Percentiles rank a stretch among this genome's conserved stretches.
phyloP scores from a whole-genome alignment of 176 grass and related monocot species.

The Hordeum vulgare region DNA sequence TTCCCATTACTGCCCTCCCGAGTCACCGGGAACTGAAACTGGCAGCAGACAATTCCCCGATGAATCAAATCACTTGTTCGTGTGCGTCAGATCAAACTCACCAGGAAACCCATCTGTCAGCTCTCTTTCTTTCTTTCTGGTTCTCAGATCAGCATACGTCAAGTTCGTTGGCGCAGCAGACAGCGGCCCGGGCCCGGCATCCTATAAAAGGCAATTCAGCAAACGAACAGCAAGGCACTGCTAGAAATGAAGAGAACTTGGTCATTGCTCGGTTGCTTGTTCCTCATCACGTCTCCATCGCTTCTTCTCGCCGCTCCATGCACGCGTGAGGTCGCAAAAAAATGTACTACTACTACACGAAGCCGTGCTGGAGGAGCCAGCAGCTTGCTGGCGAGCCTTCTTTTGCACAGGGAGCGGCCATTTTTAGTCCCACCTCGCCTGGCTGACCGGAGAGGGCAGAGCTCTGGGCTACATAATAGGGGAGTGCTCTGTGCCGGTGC shows the following conservation, averaged over 20 bases:
- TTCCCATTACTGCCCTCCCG: neutral
- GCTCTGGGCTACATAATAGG: neutral
- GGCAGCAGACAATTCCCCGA: neutral
- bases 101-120: neutral
- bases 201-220: too few relatives aligned
- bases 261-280: neutral
- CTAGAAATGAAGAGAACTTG: neutral
- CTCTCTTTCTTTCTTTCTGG: too few relatives aligned
- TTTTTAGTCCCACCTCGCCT: too few relatives aligned
- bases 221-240: too few relatives aligned
- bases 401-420: too few relatives aligned
- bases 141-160: neutral
- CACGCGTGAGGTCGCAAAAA: too few relatives aligned
- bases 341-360: too few relatives aligned
- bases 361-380: too few relatives aligned
- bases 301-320: too few relatives aligned
- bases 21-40: neutral
- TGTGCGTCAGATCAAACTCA: neutral
- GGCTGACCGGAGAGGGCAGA: neutral
- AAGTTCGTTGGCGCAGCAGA: neutral
- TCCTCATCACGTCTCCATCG: neutral
- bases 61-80: neutral
- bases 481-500: too few relatives aligned
- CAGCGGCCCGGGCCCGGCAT: too few relatives aligned
- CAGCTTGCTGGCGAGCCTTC: too few relatives aligned